These are phyloP conservation scores for Auriscalpium vulgare DNA, from an alignment of 768 basidiomycete species.

Conservation along the genomic window DNA sequence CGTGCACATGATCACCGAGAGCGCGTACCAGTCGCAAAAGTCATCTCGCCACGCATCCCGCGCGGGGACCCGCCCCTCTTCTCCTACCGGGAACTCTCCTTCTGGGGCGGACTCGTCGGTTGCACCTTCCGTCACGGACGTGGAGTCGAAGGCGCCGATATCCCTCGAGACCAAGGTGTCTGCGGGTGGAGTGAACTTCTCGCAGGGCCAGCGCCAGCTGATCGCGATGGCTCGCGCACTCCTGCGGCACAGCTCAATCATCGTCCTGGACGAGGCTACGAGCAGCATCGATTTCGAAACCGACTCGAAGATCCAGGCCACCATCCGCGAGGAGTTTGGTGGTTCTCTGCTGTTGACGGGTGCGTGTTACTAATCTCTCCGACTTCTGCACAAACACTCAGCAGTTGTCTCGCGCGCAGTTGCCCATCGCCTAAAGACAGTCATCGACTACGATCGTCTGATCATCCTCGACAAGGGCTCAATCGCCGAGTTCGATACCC, in stretches of 20 bases:
- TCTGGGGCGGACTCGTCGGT: background rate
- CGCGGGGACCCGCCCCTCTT: too few relatives aligned
- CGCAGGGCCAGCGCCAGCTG: background rate
- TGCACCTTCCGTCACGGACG: background rate
- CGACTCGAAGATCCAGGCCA: slow-evolving; percentile 73
- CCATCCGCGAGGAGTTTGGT: slow-evolving; percentile 67
- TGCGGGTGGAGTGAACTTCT: background rate
- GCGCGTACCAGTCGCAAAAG: slow-evolving; percentile 44
- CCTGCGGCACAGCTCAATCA: slow-evolving; percentile 51
- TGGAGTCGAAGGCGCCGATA: background rate
- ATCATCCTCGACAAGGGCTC: slow-evolving; percentile 71
- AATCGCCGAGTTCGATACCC: slow-evolving; percentile 43
- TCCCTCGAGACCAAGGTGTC: background rate
- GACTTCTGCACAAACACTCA: too few relatives aligned
- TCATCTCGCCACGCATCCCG: slow-evolving; percentile 32
- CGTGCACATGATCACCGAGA: slow-evolving; percentile 65
- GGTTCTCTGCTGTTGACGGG: slow-evolving; percentile 40
- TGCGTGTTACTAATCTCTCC: too few relatives aligned
- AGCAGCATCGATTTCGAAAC: slow-evolving; percentile 73
- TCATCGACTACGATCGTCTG: slow-evolving; percentile 76
- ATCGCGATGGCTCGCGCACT: slow-evolving; percentile 48
- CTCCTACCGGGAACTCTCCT: background rate
- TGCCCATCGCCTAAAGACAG: slow-evolving; percentile 67
- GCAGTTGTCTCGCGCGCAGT: slow-evolving; percentile 30
- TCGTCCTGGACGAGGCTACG: slow-evolving; percentile 68